Evolutionary conservation across 257 asterid genomes (phyloP).

Genomic region (Fraxinus excelsior): DNA sequence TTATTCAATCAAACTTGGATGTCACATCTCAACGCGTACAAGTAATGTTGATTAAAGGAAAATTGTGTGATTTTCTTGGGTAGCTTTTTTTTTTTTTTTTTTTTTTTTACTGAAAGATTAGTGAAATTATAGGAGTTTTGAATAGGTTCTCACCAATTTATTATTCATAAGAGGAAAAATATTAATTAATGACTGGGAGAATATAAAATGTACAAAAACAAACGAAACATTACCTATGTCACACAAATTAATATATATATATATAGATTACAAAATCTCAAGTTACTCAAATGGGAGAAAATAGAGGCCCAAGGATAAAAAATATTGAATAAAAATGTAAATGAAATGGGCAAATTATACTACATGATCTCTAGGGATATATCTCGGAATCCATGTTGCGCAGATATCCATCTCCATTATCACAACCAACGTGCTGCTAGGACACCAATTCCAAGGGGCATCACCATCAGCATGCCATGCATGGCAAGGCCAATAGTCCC

Average conservation of each 20-base stretch:
- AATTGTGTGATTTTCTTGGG: too few species aligned
- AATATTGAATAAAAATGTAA: background rate
- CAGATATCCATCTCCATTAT: background rate
- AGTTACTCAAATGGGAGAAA: background rate
- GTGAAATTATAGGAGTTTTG: too few species aligned
- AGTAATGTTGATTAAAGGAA: too few species aligned
- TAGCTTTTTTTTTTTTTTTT: too few species aligned
- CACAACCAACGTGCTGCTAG: slow-evolving; percentile 37
- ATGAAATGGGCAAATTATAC: background rate
- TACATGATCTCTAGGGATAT: background rate
- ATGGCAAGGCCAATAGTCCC: slow-evolving; percentile 32
- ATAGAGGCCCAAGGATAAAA: background rate
- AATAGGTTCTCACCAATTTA: too few species aligned
- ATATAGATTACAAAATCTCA: background rate
- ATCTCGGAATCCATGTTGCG: background rate
- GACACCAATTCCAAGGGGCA: slow-evolving; percentile 31
- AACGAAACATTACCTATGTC: too few species aligned
- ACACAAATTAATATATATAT: background rate
- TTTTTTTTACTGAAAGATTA: too few species aligned
- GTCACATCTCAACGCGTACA: too few species aligned
- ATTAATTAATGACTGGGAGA: too few species aligned
- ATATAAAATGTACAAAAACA: too few species aligned
- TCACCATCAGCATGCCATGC: slow-evolving; percentile 41
- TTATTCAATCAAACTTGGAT: too few species aligned
- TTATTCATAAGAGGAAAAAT: too few species aligned